These are phyloP conservation scores for Lunasporangiospora selenospora DNA, from an alignment of 192 early-diverging fungal species.

Conservation along the genomic window DNA sequence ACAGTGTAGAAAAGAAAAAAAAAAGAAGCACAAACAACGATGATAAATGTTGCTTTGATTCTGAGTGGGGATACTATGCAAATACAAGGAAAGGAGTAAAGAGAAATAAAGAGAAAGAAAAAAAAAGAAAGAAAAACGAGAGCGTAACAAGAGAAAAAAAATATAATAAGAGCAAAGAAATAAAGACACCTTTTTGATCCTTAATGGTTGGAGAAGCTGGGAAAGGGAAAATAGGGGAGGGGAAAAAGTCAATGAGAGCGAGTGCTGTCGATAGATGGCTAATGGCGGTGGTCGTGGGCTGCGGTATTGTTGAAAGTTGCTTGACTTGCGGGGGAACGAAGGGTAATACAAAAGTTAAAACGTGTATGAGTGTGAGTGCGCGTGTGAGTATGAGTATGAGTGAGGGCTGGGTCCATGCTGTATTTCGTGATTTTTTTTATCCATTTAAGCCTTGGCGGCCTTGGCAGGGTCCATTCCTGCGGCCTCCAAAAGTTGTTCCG, in stretches of 20 bases:
- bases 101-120: not conserved
- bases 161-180: not conserved
- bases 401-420: not conserved
- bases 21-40: conserved; percentile 4
- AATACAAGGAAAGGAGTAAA: not conserved
- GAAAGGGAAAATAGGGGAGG: not conserved
- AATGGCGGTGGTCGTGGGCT: no score
- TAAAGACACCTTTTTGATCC: no score
- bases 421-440: not conserved
- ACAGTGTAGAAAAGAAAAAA: conserved; percentile 7
- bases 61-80: not conserved
- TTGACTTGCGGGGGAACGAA: not conserved
- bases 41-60: not conserved
- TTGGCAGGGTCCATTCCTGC: conserved; percentile 53
- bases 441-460: conserved; percentile 26
- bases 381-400: not conserved
- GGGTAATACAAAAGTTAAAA: not conserved
- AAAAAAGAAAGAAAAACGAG: not conserved
- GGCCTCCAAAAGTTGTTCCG: conserved; percentile 66
- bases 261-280: not conserved
- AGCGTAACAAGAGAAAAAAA: not conserved
- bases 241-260: not conserved
- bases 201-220: no score
- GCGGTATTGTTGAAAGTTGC: no score
- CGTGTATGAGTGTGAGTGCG: not conserved